phyloP scores from a whole-genome alignment of 805 yeast species.

The Wilhelminamyces savonicus region DNA sequence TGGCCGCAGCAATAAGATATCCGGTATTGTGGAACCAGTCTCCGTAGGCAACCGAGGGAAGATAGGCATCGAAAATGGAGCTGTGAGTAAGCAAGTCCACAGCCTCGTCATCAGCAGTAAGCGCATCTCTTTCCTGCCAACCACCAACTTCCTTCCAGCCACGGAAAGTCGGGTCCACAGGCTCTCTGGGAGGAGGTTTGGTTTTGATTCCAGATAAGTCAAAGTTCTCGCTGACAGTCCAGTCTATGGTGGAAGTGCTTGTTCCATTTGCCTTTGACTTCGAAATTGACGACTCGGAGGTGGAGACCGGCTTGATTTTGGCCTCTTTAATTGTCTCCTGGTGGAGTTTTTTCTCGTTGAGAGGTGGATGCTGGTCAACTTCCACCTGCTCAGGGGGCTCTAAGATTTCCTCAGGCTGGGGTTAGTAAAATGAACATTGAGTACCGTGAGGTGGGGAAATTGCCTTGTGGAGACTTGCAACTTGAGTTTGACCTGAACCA shows the following conservation, averaged over 20 bases:
- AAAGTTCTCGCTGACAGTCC: slow-evolving; percentile 32
- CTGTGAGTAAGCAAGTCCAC: slow-evolving; percentile 64
- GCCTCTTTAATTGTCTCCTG: slow-evolving; percentile 3
- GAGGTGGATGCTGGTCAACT: slow-evolving; percentile 9
- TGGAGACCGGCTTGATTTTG: slow-evolving; percentile 5
- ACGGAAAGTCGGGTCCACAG: slow-evolving; percentile 62
- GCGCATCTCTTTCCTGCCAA: slow-evolving; percentile 64
- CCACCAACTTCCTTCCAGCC: slow-evolving; percentile 96
- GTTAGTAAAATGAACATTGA: too few species aligned
- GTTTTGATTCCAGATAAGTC: slow-evolving; percentile 25
- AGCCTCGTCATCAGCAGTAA: slow-evolving; percentile 64
- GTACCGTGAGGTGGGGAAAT: too few species aligned
- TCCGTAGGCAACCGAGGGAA: slow-evolving; percentile 76
- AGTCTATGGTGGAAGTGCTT: slow-evolving; percentile 8
- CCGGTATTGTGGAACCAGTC: slow-evolving; percentile 97
- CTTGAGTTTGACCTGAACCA: too few species aligned
- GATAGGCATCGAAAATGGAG: slow-evolving; percentile 66
- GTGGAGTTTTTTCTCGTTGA: slow-evolving; percentile 1
- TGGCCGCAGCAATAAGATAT: slow-evolving; percentile 56
- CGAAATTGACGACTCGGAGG: background rate
- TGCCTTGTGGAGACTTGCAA: too few species aligned
- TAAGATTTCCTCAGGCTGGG: slow-evolving; percentile 27
- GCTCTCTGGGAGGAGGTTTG: slow-evolving; percentile 40
- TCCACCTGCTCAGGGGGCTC: slow-evolving; percentile 26
- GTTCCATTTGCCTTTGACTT: slow-evolving; percentile 1